These are phyloP conservation scores for Phytophthora brassicae DNA, from an alignment of 352 stramenopile genomes.

Conservation along the genomic window DNA sequence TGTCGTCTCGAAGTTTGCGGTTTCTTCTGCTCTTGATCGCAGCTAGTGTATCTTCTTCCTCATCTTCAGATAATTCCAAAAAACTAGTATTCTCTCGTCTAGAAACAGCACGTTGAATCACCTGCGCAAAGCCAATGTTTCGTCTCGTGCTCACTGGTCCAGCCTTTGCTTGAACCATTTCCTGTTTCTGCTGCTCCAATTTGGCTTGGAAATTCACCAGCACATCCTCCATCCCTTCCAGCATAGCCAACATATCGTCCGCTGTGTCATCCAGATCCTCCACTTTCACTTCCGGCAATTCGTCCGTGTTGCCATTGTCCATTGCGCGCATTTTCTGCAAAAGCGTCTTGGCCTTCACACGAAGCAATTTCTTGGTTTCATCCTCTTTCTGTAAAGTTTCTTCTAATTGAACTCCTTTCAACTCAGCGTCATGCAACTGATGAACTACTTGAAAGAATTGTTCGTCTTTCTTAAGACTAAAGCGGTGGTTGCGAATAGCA, in stretches of 20 bases:
- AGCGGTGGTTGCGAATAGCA: slow-evolving; percentile 67
- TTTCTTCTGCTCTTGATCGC: slow-evolving; percentile 32
- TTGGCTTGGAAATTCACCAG: slow-evolving; percentile 62
- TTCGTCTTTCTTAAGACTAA: slow-evolving; percentile 51
- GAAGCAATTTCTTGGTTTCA: slow-evolving; percentile 14
- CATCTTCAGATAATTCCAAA: slow-evolving; percentile 30
- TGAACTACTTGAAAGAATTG: slow-evolving; percentile 39
- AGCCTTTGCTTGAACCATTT: slow-evolving; percentile 36
- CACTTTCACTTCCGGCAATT: slow-evolving; percentile 20
- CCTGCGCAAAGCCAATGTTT: slow-evolving; percentile 30
- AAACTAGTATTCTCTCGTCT: slow-evolving; percentile 24
- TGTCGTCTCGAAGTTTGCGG: slow-evolving; percentile 20
- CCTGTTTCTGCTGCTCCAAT: slow-evolving; percentile 45
- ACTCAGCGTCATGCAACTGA: slow-evolving; percentile 43
- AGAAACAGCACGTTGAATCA: slow-evolving; percentile 30
- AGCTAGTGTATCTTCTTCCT: slow-evolving; percentile 31
- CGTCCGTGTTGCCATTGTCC: slow-evolving; percentile 31
- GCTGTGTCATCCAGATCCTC: slow-evolving; percentile 26
- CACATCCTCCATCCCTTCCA: slow-evolving; percentile 54
- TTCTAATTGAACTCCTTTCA: slow-evolving; percentile 33
- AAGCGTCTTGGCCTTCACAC: slow-evolving; percentile 35
- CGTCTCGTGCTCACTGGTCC: slow-evolving; percentile 17
- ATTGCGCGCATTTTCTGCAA: slow-evolving; percentile 38
- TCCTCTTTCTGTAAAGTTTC: slow-evolving; percentile 31
- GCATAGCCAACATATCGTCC: slow-evolving; percentile 38